These are phyloP conservation scores for Stentor coeruleus DNA, from an alignment of 73 alveolate genomes.

Conservation along the genomic window DNA sequence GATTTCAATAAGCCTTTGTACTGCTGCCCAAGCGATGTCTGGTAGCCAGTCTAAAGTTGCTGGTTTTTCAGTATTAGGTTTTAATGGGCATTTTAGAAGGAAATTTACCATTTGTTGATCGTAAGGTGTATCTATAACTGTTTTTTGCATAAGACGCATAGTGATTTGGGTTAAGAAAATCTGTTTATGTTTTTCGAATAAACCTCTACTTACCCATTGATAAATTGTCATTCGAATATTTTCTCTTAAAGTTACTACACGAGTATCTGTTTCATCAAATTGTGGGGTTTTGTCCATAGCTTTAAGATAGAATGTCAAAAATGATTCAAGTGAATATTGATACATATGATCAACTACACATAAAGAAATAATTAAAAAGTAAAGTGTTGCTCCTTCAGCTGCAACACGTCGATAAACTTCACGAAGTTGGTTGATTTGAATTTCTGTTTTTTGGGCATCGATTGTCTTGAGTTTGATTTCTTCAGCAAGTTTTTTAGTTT, in stretches of 20 bases:
- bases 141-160: slow-evolving; percentile 97
- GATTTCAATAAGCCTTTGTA: slow-evolving; percentile 92
- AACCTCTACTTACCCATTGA: slow-evolving; percentile 99
- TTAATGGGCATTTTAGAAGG: slow-evolving; percentile 73
- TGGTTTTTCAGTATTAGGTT: slow-evolving; percentile 94
- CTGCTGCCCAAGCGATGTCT: slow-evolving; percentile 93
- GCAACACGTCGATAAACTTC: slow-evolving; percentile 99
- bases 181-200: slow-evolving; percentile 98
- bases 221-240: slow-evolving; percentile 96
- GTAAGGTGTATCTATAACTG: slow-evolving; percentile 66
- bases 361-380: slow-evolving; percentile 96
- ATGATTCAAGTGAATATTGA: slow-evolving; percentile 98
- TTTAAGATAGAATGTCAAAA: slow-evolving; percentile 96
- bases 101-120: slow-evolving; percentile 53
- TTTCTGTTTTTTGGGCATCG: slow-evolving; percentile 94
- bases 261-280: slow-evolving; percentile 80
- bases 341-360: slow-evolving; percentile 99
- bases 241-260: slow-evolving; percentile 92
- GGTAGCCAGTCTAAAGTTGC: slow-evolving; percentile 97
- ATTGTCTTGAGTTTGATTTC: slow-evolving; percentile 88
- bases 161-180: slow-evolving; percentile 96
- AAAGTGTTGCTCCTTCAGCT: slow-evolving; percentile 99
- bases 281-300: slow-evolving; percentile 98
- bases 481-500: slow-evolving; percentile 93
- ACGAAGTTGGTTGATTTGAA: slow-evolving; percentile 94